Evolutionary conservation across 768 basidiomycete genomes (phyloP).

Genomic region (Amanita molliuscula): DNA sequence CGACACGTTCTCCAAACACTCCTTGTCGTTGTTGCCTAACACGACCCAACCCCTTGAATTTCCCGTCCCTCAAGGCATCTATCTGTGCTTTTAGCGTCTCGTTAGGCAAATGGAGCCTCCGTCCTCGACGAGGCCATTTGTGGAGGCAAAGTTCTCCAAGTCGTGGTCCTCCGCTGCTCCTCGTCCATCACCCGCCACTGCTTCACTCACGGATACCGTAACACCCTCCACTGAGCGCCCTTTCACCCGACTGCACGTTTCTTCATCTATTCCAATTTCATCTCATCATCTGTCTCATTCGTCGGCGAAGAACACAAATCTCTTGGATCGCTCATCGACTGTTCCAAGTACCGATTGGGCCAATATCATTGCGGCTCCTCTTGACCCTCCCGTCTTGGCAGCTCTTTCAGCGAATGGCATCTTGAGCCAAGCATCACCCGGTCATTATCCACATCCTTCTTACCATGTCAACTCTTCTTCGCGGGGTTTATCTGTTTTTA

Average conservation of each 20-base stretch:
- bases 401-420: conserved; percentile 52
- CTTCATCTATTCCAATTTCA: conserved; percentile 7
- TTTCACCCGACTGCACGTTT: neutral
- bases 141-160: conserved; percentile 1
- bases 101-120: neutral
- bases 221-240: neutral
- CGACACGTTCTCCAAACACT: neutral
- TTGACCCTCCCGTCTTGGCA: conserved; percentile 51
- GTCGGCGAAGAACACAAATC: conserved; percentile 1
- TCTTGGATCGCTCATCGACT: conserved; percentile 8
- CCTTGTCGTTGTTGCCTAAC: neutral
- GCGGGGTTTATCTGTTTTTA: neutral
- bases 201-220: neutral
- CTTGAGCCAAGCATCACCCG: conserved; percentile 22
- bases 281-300: conserved; percentile 4
- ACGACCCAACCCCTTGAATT: neutral
- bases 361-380: conserved; percentile 48
- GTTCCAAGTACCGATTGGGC: conserved; percentile 37
- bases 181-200: neutral
- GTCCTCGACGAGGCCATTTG: neutral
- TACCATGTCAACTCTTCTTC: conserved; percentile 2
- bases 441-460: conserved; percentile 28
- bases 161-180: conserved; percentile 1
- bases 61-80: neutral
- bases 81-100: neutral